Evolutionary conservation across 768 basidiomycete genomes (phyloP), one percentile per base, ranked within the genome.

Genomic region (Botryobasidium botryosum): DNA sequence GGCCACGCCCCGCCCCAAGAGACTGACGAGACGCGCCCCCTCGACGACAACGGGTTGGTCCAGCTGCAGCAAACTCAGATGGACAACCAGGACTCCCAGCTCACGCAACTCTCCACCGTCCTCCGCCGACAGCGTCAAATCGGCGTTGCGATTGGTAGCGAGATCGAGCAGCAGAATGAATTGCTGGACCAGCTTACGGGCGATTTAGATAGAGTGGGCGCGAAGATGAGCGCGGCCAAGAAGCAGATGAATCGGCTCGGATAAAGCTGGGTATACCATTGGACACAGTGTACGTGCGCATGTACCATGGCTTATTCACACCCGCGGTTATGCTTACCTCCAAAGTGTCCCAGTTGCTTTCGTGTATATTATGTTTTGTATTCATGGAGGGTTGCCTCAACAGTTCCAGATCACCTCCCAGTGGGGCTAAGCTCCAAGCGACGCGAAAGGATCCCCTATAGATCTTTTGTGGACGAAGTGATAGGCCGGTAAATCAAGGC

Each of bases 81-180:
- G 55, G 69, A 79, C 38, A 70, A 79, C 48, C 92, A 97, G 59
- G 91, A 96, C 54, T 53, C 65, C 25, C 80, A 91, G 54, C 65
- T 92, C n/a, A 65, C 77, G 3, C 72, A 79, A 52, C 64, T 97
- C 38, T 78, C 83, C 1, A 71, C 84, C 0, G 77, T 94, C 47
- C 66, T 97, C 33, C 74, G 75, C 53, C 71, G 90, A 29, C 91
- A 96, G 61, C 70, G 77, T 56, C 77, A 84, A 23, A 70, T 96
- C 8, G 92, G 90, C 17, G 67, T 80, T 47, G 87, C 86, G 6
- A 94, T 97, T 47, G 70, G 72, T 40, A 70, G 68, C 40, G 92
- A 97, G 61, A 75, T 97, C 51, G 68, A 66, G 8, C 61, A 74
- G 49, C 92, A 97, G 59, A 90, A 77, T 52, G 86, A 90, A 55